A percentile compares a stretch with the other conserved stretches of the same genome.
phyloP scores from a whole-genome alignment of 2,329 filamentous ascomycete genomes.

The Epichloe elymi region DNA sequence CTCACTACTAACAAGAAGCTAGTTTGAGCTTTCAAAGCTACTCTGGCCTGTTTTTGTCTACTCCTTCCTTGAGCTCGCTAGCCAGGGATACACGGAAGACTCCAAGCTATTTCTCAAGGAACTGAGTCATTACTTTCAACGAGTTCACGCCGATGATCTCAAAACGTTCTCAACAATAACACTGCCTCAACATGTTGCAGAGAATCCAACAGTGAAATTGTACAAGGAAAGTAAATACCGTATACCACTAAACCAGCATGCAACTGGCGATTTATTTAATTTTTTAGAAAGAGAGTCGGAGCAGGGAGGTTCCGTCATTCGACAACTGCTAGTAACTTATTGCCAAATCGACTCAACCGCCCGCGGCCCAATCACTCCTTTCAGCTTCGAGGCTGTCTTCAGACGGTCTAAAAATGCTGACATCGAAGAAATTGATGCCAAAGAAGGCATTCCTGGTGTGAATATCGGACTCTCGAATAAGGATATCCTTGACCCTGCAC shows the following conservation, averaged over 20 bases:
- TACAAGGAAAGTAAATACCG: constrained; percentile 83
- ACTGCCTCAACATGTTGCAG: constrained; percentile 62
- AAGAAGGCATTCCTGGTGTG: constrained; percentile 50
- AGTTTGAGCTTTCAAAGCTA: constrained; percentile 78
- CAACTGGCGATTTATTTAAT: constrained; percentile 70
- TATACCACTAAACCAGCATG: constrained; percentile 75
- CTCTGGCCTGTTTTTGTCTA: constrained; percentile 94
- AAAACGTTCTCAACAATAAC: constrained; percentile 60
- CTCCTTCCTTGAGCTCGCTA: constrained; percentile 70
- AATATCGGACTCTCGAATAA: constrained; percentile 50
- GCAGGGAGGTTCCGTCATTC: constrained; percentile 65
- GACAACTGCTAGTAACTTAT: constrained; percentile 53
- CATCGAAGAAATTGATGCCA: constrained; percentile 48
- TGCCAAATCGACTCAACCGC: constrained; percentile 46
- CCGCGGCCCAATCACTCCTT: constrained; percentile 50
- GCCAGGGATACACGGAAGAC: constrained; percentile 57
- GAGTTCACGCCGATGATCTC: constrained; percentile 69
- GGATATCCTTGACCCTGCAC: constrained; percentile 42
- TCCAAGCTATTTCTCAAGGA: constrained; percentile 59
- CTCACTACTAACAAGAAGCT: not conserved
- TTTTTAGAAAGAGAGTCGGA: constrained; percentile 81
- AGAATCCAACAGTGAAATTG: constrained; percentile 64
- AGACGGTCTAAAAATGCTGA: constrained; percentile 46
- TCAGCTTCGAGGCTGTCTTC: constrained; percentile 48
- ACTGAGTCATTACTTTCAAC: constrained; percentile 57